Evolutionary conservation across 345 rosid species (phyloP), one percentile per base, ranked within the genome.

Genomic region (Brassica rapa): DNA sequence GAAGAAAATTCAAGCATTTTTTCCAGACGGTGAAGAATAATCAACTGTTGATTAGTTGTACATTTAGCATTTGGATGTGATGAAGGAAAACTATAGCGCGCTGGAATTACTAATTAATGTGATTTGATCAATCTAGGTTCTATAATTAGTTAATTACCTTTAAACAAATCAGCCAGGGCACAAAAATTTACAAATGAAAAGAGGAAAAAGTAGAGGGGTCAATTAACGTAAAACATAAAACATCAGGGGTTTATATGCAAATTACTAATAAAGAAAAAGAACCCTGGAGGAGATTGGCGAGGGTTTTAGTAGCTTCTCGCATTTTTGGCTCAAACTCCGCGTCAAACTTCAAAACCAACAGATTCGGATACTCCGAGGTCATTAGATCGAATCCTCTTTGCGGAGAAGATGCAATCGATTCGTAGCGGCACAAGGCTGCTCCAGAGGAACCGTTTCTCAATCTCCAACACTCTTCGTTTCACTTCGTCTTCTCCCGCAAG

Each of bases 341-440:
- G 29, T 19, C 2, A 33, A 25, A 41, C 19, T 3, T 24, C 1
- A 10, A 14, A 14, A 51, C 60, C 1, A 68, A 21, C 27, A 55
- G 71, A 39, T 71, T 78, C 30, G 14, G 72, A 39, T 10, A 41
- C 14, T 41, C 10, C 3, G 3, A 4, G 27, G 14, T 11, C 33
- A n/a, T 68, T 15, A 5, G 78, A 68, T 80, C 66, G 60, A 51
- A 33, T 68, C 55, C 1, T 57, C 46, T 15, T 9, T 43, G 4
- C 8, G 51, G 62, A 77, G 82, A 77, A 82, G 2, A 82, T 82
- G 84, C 84, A 77, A 74, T 68, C 84, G 71, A 62, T 82, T 77
- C 82, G 84, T 0, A n/a, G 82, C 56, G 25, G 73, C 43, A 10
- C 78, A 53, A 35, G 32, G 70, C 35, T 82, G 55, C 66, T 82